Conservation (phyloP, 352 stramenopile species). For the Pythium dissimile region DNA sequence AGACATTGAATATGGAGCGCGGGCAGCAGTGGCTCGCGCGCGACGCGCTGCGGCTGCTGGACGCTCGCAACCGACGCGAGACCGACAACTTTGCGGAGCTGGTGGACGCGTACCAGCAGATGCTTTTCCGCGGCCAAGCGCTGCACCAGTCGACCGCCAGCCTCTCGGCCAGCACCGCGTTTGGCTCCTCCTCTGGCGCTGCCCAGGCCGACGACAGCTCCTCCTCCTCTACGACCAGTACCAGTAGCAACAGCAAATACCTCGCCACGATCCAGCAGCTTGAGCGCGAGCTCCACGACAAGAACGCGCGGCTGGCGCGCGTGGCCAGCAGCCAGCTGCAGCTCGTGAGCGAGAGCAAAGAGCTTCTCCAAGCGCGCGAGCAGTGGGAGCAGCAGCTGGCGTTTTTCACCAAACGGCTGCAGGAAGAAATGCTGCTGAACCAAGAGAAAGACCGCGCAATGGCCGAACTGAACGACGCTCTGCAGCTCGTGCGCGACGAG, state of each 20-base stretch:
- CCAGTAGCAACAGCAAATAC: conserved; percentile 32
- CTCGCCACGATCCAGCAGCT: conserved; percentile 61
- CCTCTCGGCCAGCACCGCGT: conserved; percentile 15
- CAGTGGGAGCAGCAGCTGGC: conserved; percentile 53
- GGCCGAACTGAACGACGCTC: conserved; percentile 52
- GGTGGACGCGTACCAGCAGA: conserved; percentile 65
- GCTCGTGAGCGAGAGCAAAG: conserved; percentile 72
- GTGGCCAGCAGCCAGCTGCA: conserved; percentile 58
- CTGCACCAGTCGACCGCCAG: conserved; percentile 13
- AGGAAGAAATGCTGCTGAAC: conserved; percentile 60
- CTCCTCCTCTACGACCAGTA: neutral
- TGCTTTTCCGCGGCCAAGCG: conserved; percentile 41
- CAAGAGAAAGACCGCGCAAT: conserved; percentile 68
- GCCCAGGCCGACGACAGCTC: conserved; percentile 6
- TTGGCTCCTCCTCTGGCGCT: conserved; percentile 9
- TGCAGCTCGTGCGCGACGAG: conserved; percentile 51
- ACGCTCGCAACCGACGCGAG: conserved; percentile 62
- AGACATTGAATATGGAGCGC: neutral
- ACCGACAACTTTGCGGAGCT: conserved; percentile 53
- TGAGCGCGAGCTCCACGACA: conserved; percentile 63
- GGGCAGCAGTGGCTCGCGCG: conserved; percentile 26
- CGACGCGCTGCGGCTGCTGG: conserved; percentile 49
- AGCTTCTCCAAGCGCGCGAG: conserved; percentile 59
- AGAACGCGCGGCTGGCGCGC: conserved; percentile 51
- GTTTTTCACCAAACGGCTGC: conserved; percentile 49